A percentile compares a stretch with the other conserved stretches of the same genome.
phyloP scores from a whole-genome alignment of 148 eudicot genomes.

The Fagopyrum esculentum region DNA sequence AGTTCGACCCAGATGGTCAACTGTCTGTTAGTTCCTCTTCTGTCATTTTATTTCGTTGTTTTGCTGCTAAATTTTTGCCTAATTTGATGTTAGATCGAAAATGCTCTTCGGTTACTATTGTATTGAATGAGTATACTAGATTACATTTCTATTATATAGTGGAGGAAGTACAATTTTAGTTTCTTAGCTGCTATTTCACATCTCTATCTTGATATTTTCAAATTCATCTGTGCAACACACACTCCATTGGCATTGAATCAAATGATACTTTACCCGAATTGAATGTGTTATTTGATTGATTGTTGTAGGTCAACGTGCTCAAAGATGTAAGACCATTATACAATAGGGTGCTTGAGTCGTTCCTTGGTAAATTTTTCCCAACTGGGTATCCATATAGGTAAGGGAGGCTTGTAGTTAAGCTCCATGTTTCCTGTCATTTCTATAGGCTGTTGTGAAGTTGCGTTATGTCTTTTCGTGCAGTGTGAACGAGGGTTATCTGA shows the following conservation, averaged over 20 bases:
- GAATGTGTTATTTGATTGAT: slow-evolving; percentile 9
- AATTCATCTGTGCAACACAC: background rate
- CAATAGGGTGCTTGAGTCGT: slow-evolving; percentile 59
- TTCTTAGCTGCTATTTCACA: background rate
- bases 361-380: slow-evolving; percentile 79
- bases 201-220: background rate
- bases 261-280: background rate
- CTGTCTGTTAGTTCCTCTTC: slow-evolving; percentile 41
- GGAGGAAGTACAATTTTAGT: background rate
- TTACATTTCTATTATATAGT: background rate
- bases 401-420: slow-evolving; percentile 2
- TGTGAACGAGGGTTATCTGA: slow-evolving; percentile 91
- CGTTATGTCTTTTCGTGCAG: slow-evolving; percentile 33
- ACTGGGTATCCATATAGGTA: slow-evolving; percentile 98
- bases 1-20: slow-evolving; percentile 49
- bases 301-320: slow-evolving; percentile 53
- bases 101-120: background rate
- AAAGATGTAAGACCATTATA: slow-evolving; percentile 66
- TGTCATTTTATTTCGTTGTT: background rate
- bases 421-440: background rate
- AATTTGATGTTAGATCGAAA: background rate
- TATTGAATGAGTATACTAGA: background rate
- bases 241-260: background rate
- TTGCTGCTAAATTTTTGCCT: background rate
- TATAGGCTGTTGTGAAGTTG: background rate